Conservation (phyloP, 2,329 filamentous ascomycete species). For the Moelleriella libera region DNA sequence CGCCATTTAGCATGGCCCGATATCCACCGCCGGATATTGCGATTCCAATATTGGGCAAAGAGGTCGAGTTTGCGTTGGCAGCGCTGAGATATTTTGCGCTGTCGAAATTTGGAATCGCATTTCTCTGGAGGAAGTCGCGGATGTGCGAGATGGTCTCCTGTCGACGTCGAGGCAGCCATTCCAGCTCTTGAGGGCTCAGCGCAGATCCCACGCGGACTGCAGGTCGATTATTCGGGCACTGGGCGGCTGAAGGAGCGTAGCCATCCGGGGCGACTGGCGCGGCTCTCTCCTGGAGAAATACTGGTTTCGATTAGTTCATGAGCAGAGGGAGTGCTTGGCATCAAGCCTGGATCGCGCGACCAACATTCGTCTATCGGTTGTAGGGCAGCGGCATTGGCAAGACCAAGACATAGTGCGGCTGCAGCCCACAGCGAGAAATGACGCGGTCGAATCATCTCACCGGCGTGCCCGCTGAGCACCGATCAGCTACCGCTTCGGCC, state of each 20-base stretch:
- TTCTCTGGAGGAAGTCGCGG: conserved; percentile 53
- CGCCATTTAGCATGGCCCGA: conserved; percentile 69
- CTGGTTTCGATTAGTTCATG: no score
- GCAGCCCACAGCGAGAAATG: no score
- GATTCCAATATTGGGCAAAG: conserved; percentile 49
- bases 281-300: neutral
- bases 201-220: conserved; percentile 45
- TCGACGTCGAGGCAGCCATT: conserved; percentile 60
- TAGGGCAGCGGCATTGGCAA: no score
- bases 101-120: conserved; percentile 65
- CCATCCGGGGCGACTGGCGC: conserved; percentile 16
- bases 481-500: no score
- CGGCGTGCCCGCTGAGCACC: no score
- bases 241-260: conserved; percentile 55
- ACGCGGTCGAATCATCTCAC: no score
- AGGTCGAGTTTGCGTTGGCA: conserved; percentile 13
- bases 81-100: conserved; percentile 51
- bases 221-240: conserved; percentile 56
- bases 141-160: conserved; percentile 61
- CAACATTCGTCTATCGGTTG: no score
- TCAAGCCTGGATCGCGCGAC: no score
- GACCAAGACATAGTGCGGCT: no score
- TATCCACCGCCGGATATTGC: conserved; percentile 77
- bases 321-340: no score
- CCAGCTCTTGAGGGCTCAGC: conserved; percentile 56